phyloP scores from a whole-genome alignment of 2,329 filamentous ascomycete species.

The Pezicula carpinea region DNA sequence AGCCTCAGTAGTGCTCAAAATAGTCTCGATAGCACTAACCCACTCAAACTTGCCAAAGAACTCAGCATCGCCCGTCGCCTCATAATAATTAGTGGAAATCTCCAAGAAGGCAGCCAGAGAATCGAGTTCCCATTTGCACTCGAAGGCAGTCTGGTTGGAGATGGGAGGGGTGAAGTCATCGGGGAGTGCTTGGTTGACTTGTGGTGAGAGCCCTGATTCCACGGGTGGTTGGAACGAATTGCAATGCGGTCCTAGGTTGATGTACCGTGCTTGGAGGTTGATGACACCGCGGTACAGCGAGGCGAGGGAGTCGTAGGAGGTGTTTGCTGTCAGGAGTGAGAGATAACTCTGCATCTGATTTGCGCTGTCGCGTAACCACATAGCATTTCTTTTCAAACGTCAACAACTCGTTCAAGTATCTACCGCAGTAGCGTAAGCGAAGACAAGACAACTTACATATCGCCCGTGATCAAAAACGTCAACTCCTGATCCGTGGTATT shows the following conservation, averaged over 20 bases:
- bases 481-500: constrained; percentile 58
- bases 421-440: no score
- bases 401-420: constrained; percentile 25
- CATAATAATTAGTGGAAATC: constrained; percentile 75
- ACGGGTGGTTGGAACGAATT: constrained; percentile 85
- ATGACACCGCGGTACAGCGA: constrained; percentile 66
- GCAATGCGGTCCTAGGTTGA: constrained; percentile 72
- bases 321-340: constrained; percentile 51
- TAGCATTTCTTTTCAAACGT: constrained; percentile 74
- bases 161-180: constrained; percentile 61
- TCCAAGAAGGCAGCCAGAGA: constrained; percentile 83
- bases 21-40: constrained; percentile 64
- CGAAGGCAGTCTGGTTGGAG: constrained; percentile 74
- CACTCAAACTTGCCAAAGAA: constrained; percentile 73
- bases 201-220: constrained; percentile 61
- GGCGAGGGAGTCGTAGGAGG: constrained; percentile 53
- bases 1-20: constrained; percentile 63
- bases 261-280: constrained; percentile 66
- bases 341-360: constrained; percentile 71
- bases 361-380: constrained; percentile 83
- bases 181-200: constrained; percentile 53
- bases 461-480: constrained; percentile 53
- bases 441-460: constrained; percentile 36
- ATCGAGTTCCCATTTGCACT: constrained; percentile 96
- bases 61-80: constrained; percentile 63